A percentile compares a stretch with the other conserved stretches of the same genome.
Evolutionary conservation across 441 rosid species (phyloP).

Genomic region (Gossypium gossypioides): DNA sequence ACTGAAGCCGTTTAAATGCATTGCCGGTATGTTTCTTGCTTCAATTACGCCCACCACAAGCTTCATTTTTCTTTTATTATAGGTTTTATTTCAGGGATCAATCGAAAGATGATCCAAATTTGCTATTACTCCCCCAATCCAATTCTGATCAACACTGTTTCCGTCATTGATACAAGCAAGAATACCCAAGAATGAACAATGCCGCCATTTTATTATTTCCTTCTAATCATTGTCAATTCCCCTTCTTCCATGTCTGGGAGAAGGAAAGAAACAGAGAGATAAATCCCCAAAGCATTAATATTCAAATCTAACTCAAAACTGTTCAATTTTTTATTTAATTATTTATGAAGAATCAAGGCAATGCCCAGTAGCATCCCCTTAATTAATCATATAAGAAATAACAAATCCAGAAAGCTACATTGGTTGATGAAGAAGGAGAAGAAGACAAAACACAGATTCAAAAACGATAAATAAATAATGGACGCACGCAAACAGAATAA

Average conservation of each 20-base stretch:
- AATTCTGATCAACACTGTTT: background rate
- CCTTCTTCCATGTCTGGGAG: background rate
- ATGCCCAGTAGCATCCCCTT: background rate
- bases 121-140: background rate
- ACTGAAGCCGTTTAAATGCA: slow-evolving; percentile 75
- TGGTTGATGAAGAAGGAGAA: background rate
- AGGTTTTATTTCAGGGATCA: background rate
- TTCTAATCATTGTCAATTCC: background rate
- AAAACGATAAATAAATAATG: too few species aligned
- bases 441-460: background rate
- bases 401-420: background rate
- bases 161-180: background rate
- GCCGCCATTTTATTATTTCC: background rate
- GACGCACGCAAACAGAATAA: too few species aligned
- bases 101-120: background rate
- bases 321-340: background rate
- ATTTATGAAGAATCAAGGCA: background rate
- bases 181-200: background rate
- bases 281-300: background rate
- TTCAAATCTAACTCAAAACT: background rate
- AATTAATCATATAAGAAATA: background rate
- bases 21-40: slow-evolving; percentile 74
- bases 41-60: slow-evolving; percentile 68
- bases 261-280: background rate
- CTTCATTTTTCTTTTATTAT: slow-evolving; percentile 34